Base-by-base conservation (phyloP, 106 monocot species). In the Platanthera zijinensis region DNA sequence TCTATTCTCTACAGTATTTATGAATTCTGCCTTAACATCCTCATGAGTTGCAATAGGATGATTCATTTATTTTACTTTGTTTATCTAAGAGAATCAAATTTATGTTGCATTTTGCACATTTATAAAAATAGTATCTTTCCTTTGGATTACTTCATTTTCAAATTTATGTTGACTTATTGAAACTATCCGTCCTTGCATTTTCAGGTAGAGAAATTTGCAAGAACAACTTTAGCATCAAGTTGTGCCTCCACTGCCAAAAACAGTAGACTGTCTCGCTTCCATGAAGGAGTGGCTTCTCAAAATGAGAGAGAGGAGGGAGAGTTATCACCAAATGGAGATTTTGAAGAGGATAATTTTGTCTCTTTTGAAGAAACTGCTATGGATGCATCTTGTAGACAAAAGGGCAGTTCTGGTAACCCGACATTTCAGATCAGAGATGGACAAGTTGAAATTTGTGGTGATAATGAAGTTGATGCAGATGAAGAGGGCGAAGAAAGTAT, bases 291-390 rank as follows among this genome's bases (percentile, higher is more conserved):
- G 48, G 13, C 68, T 75, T 22, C 72, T 75, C 74, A 70, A 39
- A 80, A 75, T 52, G 97, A 99, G 85, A 87, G 94, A 73, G 96
- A 97, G 83, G 95, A 95, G 75, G 95, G 95, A 49, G 95, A 97
- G 77, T 79, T 97, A 74, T 97, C 96, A 32, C 96, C 96, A 39
- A 93, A 91, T 83, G 90, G 87, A 63, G 90, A 96, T 76, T 93
- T 89, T 77, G 96, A 97, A 82, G 96, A 97, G 82, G 93, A 93
- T 59, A 93, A 89, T 81, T 96, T 96, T 73, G 84, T 91, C 28
- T 71, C 72, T 11, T 89, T 96, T 81, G 85, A 87, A 70, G 87
- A 83, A 51, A 52, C 73, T 79, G 39, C 79, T 10, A 74, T 80
- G 5, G 84, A 82, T 52, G 66, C 68, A 49, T 47, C 64, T 0